Evolutionary conservation across 208 protist genomes (phyloP).

Genomic region (Acanthamoeba royreba): DNA sequence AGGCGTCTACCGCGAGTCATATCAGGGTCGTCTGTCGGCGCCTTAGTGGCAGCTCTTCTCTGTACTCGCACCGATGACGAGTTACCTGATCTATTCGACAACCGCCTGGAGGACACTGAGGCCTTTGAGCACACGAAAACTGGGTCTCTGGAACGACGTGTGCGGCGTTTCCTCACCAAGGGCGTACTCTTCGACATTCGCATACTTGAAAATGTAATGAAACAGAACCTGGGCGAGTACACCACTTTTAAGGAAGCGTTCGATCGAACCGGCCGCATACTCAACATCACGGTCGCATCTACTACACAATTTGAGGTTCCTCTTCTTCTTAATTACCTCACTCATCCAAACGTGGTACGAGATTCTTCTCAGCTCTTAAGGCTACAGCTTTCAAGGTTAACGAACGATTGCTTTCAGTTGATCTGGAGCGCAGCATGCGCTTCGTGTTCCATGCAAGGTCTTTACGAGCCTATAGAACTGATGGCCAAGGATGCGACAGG

Average conservation of each 20-base stretch:
- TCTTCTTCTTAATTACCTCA: constrained; percentile 73
- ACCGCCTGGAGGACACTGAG: neutral
- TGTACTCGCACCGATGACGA: constrained; percentile 49
- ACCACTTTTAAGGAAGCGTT: constrained; percentile 67
- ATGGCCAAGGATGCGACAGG: constrained; percentile 50
- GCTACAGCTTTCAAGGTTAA: neutral
- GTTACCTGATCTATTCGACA: constrained; percentile 28
- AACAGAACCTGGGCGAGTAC: constrained; percentile 42
- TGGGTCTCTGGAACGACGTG: neutral
- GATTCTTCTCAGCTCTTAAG: neutral
- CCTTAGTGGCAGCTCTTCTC: constrained; percentile 48
- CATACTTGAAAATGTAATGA: constrained; percentile 16
- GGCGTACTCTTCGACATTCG: constrained; percentile 43
- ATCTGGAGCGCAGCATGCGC: constrained; percentile 61
- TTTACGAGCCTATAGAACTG: constrained; percentile 66
- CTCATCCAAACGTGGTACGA: constrained; percentile 64
- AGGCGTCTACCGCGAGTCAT: constrained; percentile 63
- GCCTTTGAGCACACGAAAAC: neutral
- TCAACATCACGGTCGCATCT: constrained; percentile 65
- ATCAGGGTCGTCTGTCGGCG: constrained; percentile 59
- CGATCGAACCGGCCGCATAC: constrained; percentile 61
- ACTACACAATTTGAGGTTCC: constrained; percentile 38
- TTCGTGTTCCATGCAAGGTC: constrained; percentile 43
- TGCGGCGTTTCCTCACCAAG: constrained; percentile 24
- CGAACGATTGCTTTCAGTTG: neutral